Conservation (phyloP, 2,329 filamentous ascomycete genomes). For the Beauveria bassiana region DNA sequence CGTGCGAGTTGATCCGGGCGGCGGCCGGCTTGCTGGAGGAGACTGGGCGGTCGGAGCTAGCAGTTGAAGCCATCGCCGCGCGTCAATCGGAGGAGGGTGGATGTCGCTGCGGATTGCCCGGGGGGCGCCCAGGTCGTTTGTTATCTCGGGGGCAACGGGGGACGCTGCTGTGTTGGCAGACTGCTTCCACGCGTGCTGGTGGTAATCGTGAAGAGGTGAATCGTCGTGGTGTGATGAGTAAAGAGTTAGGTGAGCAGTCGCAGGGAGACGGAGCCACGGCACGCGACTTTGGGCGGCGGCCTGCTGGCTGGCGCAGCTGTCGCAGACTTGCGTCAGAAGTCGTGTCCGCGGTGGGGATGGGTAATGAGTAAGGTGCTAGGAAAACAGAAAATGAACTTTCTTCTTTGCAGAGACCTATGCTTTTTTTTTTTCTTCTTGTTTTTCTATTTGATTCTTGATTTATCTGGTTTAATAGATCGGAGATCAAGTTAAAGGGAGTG, state of each 20-base stretch:
- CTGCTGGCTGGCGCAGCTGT: neutral
- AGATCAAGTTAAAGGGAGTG: no score
- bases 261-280: neutral
- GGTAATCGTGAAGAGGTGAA: neutral
- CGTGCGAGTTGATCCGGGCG: conserved; percentile 1
- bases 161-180: neutral
- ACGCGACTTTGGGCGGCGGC: neutral
- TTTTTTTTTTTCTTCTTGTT: no score
- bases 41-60: neutral
- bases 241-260: neutral
- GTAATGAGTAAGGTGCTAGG: neutral
- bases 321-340: conserved; percentile 2
- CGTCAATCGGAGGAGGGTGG: neutral
- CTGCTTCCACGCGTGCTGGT: neutral
- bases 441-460: no score
- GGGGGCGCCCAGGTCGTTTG: neutral
- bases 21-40: neutral
- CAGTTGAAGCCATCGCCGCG: conserved; percentile 1
- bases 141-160: neutral
- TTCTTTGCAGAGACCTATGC: no score
- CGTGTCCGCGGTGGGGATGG: neutral
- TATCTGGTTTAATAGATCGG: no score
- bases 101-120: neutral
- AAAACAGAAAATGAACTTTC: neutral
- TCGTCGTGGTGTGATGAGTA: neutral